phyloP scores from a whole-genome alignment of 2,329 filamentous ascomycete species.

The Cladosporium sp. region DNA sequence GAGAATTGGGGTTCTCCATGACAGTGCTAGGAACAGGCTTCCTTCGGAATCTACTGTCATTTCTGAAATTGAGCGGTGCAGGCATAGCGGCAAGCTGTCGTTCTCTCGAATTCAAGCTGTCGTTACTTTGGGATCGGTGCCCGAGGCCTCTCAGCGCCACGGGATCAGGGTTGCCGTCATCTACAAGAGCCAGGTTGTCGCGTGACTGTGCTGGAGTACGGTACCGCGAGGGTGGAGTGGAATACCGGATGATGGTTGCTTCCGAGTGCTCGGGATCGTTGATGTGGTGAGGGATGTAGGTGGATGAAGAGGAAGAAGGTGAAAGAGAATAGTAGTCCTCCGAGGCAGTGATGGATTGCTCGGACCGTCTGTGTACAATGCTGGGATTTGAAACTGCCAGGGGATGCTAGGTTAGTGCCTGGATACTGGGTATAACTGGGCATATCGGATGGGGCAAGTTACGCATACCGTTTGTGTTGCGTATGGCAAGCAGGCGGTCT shows the following conservation, averaged over 20 bases:
- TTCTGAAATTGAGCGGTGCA: slow-evolving; percentile 7
- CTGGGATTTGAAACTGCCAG: slow-evolving; percentile 27
- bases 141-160: slow-evolving; percentile 12
- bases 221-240: slow-evolving; percentile 33
- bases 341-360: slow-evolving; percentile 45
- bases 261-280: slow-evolving; percentile 16
- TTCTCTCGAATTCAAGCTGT: slow-evolving; percentile 11
- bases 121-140: slow-evolving; percentile 13
- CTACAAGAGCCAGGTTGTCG: slow-evolving; percentile 17
- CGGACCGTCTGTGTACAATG: slow-evolving; percentile 33
- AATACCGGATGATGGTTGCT: slow-evolving; percentile 27
- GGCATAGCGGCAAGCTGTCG: slow-evolving; percentile 6
- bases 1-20: slow-evolving; percentile 21
- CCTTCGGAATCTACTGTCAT: slow-evolving; percentile 26
- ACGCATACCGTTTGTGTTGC: slow-evolving; percentile 7
- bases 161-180: slow-evolving; percentile 6
- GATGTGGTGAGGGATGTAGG: slow-evolving; percentile 26
- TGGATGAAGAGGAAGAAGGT: slow-evolving; percentile 17
- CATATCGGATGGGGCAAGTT: neutral
- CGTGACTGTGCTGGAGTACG: slow-evolving; percentile 31
- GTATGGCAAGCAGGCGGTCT: slow-evolving; percentile 11
- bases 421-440: neutral
- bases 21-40: slow-evolving; percentile 34
- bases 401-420: neutral
- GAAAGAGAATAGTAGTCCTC: slow-evolving; percentile 48